Evolutionary conservation across 1,139 yeast species (phyloP).

Genomic region (Candida pseudoviswanathii): DNA sequence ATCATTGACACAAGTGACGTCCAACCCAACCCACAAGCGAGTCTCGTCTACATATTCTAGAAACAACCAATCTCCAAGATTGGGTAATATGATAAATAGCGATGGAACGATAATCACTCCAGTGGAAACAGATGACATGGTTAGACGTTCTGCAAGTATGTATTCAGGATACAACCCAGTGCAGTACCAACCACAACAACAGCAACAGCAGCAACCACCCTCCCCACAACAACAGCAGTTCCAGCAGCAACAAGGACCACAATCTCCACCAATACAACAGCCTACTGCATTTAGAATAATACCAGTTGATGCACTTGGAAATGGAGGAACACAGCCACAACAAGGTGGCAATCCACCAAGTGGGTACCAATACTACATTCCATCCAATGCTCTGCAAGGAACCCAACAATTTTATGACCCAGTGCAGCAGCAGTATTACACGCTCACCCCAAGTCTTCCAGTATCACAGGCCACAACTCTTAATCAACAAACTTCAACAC

Average conservation of each 20-base stretch:
- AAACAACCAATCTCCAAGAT: constrained; percentile 36
- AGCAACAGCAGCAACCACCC: constrained; percentile 12
- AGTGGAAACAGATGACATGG: constrained; percentile 31
- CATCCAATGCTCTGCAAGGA: constrained; percentile 25
- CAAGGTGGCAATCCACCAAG: constrained; percentile 18
- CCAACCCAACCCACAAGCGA: constrained; percentile 29
- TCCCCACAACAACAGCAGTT: constrained; percentile 11
- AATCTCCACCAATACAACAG: constrained; percentile 11
- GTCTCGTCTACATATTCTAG: constrained; percentile 43
- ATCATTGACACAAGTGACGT: constrained; percentile 29
- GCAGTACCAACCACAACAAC: constrained; percentile 9
- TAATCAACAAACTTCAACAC: constrained; percentile 15
- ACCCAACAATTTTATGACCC: constrained; percentile 50
- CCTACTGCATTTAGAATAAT: constrained; percentile 18
- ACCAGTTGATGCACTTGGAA: constrained; percentile 16
- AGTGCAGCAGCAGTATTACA: constrained; percentile 48
- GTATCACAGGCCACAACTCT: constrained; percentile 28
- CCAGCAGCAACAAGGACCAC: constrained; percentile 14
- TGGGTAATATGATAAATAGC: constrained; percentile 48
- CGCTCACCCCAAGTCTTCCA: constrained; percentile 36
- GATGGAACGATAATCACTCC: constrained; percentile 53
- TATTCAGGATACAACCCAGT: constrained; percentile 4
- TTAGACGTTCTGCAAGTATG: constrained; percentile 9
- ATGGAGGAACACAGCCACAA: constrained; percentile 9
- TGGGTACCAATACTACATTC: constrained; percentile 23